A percentile compares a stretch with the other conserved stretches of the same genome.
Evolutionary conservation across 208 protist species (phyloP).

Genomic region (Crithidia expoeki): DNA sequence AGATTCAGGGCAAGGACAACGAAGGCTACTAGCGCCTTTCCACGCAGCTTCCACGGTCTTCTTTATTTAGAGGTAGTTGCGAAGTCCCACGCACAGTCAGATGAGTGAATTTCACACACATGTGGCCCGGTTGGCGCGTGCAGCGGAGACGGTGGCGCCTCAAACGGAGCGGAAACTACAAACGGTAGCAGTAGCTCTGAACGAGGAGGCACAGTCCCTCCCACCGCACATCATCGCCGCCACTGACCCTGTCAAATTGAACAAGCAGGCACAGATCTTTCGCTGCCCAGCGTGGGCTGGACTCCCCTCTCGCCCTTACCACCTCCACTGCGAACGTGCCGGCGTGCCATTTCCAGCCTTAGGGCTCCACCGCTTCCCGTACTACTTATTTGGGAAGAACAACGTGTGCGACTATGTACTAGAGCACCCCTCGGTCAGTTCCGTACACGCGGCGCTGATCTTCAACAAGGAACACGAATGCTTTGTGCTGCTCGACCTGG

Average conservation of each 20-base stretch:
- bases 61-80: too few species aligned
- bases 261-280: slow-evolving; percentile 79
- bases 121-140: slow-evolving; percentile 26
- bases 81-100: too few species aligned
- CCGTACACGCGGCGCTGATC: slow-evolving; percentile 84
- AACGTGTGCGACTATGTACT: slow-evolving; percentile 85
- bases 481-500: slow-evolving; percentile 88
- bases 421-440: slow-evolving; percentile 85
- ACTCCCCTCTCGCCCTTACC: slow-evolving; percentile 60
- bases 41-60: too few species aligned
- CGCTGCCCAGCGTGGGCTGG: slow-evolving; percentile 79
- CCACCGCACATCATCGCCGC: slow-evolving; percentile 71
- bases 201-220: slow-evolving; percentile 55
- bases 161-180: not conserved
- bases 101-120: slow-evolving; percentile 31
- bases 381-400: slow-evolving; percentile 89
- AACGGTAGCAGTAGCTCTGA: slow-evolving; percentile 31
- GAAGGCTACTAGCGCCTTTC: too few species aligned
- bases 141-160: slow-evolving; percentile 22
- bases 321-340: slow-evolving; percentile 75
- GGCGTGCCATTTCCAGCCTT: slow-evolving; percentile 56
- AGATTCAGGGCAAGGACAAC: too few species aligned
- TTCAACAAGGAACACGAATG: slow-evolving; percentile 79
- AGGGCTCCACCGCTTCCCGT: slow-evolving; percentile 76
- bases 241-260: slow-evolving; percentile 78